Conservation (phyloP, 805 yeast species). For the Blastobotrys attinorum region DNA sequence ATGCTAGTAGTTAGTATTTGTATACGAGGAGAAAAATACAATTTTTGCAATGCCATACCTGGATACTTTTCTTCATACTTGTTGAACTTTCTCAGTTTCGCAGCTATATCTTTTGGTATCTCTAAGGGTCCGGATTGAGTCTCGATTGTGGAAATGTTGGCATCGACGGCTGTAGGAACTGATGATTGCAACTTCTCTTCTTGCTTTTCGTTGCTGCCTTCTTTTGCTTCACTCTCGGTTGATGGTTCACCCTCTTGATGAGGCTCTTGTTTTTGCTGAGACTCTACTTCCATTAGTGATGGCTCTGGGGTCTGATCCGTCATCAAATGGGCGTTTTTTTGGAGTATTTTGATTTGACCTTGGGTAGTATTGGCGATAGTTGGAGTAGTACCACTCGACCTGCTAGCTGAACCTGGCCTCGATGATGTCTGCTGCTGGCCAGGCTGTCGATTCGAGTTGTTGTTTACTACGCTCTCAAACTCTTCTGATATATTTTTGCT, state of each 20-base stretch:
- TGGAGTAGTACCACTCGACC: no score
- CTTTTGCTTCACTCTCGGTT: neutral
- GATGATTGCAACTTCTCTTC: neutral
- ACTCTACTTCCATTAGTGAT: slow-evolving; percentile 13
- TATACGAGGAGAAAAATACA: no score
- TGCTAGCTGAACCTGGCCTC: no score
- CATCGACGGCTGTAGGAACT: neutral
- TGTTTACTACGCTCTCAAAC: slow-evolving; percentile 35
- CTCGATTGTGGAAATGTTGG: neutral
- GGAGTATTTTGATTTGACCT: slow-evolving; percentile 7
- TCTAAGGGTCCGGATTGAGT: slow-evolving; percentile 16
- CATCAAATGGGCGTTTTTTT: slow-evolving; percentile 11
- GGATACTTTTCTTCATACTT: slow-evolving; percentile 94
- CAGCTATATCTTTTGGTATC: slow-evolving; percentile 48
- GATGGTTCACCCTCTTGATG: no score
- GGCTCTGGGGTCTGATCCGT: slow-evolving; percentile 17
- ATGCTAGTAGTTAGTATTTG: no score
- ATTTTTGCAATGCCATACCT: no score
- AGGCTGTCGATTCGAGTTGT: slow-evolving; percentile 11
- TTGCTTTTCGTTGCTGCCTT: neutral
- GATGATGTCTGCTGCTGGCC: no score
- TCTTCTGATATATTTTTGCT: slow-evolving; percentile 61
- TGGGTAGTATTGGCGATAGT: slow-evolving; percentile 1
- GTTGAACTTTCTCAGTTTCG: slow-evolving; percentile 63
- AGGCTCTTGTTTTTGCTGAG: neutral